Conservation (phyloP, 75 land plant species). For the Pinus taeda region DNA sequence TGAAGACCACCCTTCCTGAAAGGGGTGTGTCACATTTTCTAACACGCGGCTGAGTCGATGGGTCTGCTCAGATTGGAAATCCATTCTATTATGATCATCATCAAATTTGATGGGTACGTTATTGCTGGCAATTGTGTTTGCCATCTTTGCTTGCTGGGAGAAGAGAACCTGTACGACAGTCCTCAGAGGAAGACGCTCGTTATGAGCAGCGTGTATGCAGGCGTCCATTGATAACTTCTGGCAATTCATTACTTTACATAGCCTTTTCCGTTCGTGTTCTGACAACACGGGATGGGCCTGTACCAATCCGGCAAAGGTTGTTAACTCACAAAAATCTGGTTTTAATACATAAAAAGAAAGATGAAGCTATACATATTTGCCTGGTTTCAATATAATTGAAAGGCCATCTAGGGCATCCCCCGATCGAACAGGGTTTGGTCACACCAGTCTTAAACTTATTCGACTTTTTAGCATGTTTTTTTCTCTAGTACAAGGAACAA, state of each 20-base stretch:
- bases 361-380: not conserved
- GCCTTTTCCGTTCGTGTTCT: conserved; percentile 73
- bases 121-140: conserved; percentile 67
- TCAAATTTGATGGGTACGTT: conserved; percentile 24
- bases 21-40: conserved; percentile 64
- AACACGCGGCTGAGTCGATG: conserved; percentile 40
- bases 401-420: too few relatives aligned
- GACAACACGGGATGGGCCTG: conserved; percentile 74
- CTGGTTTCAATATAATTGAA: too few relatives aligned
- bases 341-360: too few relatives aligned
- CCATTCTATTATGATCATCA: not conserved
- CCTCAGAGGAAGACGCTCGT: conserved; percentile 72
- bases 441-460: too few relatives aligned
- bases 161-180: conserved; percentile 84
- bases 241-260: conserved; percentile 87
- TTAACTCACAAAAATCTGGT: not conserved
- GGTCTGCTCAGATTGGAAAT: conserved; percentile 39
- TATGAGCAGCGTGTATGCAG: conserved; percentile 84
- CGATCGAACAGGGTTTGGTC: too few relatives aligned
- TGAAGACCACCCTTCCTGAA: conserved; percentile 75
- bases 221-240: conserved; percentile 83
- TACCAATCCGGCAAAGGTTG: not conserved
- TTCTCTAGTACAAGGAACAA: too few relatives aligned
- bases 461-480: too few relatives aligned
- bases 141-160: conserved; percentile 88